Evolutionary conservation across 805 yeast species (phyloP).

Genomic region (Wickerhamiella musiphila): DNA sequence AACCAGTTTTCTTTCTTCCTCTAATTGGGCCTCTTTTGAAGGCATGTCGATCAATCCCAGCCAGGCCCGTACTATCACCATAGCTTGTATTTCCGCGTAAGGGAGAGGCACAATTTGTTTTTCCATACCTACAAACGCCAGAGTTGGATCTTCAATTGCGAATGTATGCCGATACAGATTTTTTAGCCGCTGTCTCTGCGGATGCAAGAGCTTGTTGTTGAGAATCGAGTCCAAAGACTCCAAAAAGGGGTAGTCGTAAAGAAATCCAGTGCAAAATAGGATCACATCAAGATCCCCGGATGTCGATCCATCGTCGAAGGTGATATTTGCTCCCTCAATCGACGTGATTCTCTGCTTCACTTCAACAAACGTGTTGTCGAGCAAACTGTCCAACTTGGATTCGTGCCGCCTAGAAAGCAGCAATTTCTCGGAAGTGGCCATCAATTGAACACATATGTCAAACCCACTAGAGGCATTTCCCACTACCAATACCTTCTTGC

Average conservation of each 20-base stretch:
- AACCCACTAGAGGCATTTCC: slow-evolving; percentile 68
- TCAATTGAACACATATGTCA: slow-evolving; percentile 50
- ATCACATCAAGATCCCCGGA: slow-evolving; percentile 34
- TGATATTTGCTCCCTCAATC: slow-evolving; percentile 26
- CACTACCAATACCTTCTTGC: slow-evolving; percentile 38
- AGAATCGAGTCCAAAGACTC: slow-evolving; percentile 22
- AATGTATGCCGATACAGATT: slow-evolving; percentile 45
- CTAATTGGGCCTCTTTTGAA: slow-evolving; percentile 27
- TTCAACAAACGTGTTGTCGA: slow-evolving; percentile 25
- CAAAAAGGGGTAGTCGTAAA: slow-evolving; percentile 47
- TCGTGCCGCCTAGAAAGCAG: slow-evolving; percentile 31
- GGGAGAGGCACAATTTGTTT: slow-evolving; percentile 20
- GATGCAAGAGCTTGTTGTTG: slow-evolving; percentile 6
- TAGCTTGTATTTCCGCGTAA: slow-evolving; percentile 39
- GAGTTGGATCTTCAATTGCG: slow-evolving; percentile 40
- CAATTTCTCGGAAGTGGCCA: slow-evolving; percentile 26
- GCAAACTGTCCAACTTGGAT: slow-evolving; percentile 24
- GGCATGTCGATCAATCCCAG: slow-evolving; percentile 39
- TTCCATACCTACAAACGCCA: slow-evolving; percentile 40
- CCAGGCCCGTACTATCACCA: slow-evolving; percentile 45
- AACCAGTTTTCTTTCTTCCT: slow-evolving; percentile 26
- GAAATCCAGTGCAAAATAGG: slow-evolving; percentile 62
- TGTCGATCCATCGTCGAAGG: slow-evolving; percentile 32
- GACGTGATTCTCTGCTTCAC: slow-evolving; percentile 19
- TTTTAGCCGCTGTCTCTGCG: slow-evolving; percentile 32